These are phyloP conservation scores for Xerocomus brunneocitrinus DNA, from an alignment of 768 basidiomycete genomes.

Conservation along the genomic window DNA sequence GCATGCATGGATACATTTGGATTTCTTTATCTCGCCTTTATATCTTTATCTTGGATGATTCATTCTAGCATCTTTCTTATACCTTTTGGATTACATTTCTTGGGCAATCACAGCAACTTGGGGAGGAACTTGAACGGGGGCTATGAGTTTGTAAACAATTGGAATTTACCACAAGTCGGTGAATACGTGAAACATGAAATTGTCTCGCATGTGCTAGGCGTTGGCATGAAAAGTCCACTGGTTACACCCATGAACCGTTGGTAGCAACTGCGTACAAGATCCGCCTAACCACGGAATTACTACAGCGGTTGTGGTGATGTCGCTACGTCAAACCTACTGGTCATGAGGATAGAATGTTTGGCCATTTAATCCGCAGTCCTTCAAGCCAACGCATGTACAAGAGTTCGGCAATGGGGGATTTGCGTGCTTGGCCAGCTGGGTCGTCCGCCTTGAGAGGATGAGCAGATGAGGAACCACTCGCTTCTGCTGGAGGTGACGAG, in stretches of 20 bases:
- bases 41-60: conserved; percentile 2
- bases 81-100: not conserved
- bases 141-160: not conserved
- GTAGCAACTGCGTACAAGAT: conserved; percentile 2
- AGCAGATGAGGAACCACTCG: conserved; percentile 26
- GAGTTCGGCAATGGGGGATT: conserved; percentile 91
- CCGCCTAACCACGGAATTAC: not conserved
- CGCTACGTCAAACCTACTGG: not conserved
- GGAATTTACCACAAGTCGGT: conserved; percentile 5
- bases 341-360: conserved; percentile 49
- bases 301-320: not conserved
- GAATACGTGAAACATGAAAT: conserved; percentile 8
- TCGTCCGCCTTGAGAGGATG: conserved; percentile 36
- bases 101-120: conserved; percentile 4
- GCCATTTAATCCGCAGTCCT: conserved; percentile 88
- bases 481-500: conserved; percentile 42
- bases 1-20: conserved; percentile 8
- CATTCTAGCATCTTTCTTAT: conserved; percentile 2
- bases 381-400: conserved; percentile 98
- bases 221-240: not conserved
- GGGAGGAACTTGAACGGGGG: not conserved
- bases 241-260: not conserved
- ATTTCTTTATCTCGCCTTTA: not conserved
- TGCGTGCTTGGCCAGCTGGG: conserved; percentile 42
- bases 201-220: not conserved